Conservation (phyloP, 2,329 filamentous ascomycete genomes). For the Aspergillus viridinutans region DNA sequence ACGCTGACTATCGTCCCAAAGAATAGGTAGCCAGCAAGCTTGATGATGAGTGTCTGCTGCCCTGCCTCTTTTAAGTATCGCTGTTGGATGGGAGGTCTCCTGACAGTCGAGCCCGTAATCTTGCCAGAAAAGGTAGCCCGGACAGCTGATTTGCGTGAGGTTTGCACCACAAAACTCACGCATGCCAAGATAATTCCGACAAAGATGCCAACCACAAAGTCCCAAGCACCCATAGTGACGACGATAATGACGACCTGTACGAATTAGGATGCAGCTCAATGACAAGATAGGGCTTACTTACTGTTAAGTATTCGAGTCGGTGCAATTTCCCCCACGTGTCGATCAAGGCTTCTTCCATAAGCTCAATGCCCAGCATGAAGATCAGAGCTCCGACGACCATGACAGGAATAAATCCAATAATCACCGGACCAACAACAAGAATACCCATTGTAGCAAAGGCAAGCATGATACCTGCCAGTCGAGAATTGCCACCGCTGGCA, state of each 20-base stretch:
- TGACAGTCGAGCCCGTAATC: slow-evolving; percentile 85
- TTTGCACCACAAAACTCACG: slow-evolving; percentile 84
- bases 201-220: slow-evolving; percentile 92
- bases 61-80: slow-evolving; percentile 82
- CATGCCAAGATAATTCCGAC: slow-evolving; percentile 90
- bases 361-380: slow-evolving; percentile 88
- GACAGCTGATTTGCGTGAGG: slow-evolving; percentile 83
- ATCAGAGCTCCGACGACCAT: slow-evolving; percentile 97
- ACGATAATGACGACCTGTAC: slow-evolving; percentile 74
- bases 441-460: slow-evolving; percentile 75
- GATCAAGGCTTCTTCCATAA: slow-evolving; percentile 83
- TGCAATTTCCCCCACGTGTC: slow-evolving; percentile 86
- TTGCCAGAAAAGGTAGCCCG: slow-evolving; percentile 86
- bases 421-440: slow-evolving; percentile 76
- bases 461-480: slow-evolving; percentile 80
- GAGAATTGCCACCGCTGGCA: slow-evolving; percentile 80
- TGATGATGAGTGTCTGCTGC: slow-evolving; percentile 83
- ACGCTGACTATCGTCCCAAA: slow-evolving; percentile 97
- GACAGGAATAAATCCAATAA: slow-evolving; percentile 92
- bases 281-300: slow-evolving; percentile 33
- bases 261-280: slow-evolving; percentile 1
- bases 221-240: slow-evolving; percentile 91
- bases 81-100: slow-evolving; percentile 83
- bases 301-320: slow-evolving; percentile 81
- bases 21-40: slow-evolving; percentile 92